These are phyloP conservation scores for Clitopilus hobsonii DNA, from an alignment of 768 basidiomycete genomes.

Conservation along the genomic window DNA sequence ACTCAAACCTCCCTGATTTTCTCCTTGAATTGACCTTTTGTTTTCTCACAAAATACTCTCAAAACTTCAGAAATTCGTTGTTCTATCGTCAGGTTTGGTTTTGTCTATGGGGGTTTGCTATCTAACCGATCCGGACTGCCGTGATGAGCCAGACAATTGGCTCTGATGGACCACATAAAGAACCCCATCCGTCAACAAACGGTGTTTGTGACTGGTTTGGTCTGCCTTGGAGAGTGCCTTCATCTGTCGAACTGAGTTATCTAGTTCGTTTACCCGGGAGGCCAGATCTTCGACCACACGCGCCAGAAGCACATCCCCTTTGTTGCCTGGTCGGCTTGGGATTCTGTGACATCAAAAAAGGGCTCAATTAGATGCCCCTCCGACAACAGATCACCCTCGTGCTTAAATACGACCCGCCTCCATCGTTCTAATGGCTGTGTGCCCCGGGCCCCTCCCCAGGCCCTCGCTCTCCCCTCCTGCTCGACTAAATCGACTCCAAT, in stretches of 20 bases:
- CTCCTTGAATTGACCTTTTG: too few species aligned
- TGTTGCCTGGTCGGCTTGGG: neutral
- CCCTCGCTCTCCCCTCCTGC: neutral
- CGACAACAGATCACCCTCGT: neutral
- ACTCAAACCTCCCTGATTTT: too few species aligned
- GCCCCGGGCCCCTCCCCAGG: conserved; percentile 1
- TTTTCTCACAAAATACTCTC: too few species aligned
- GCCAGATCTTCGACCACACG: neutral
- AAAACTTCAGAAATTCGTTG: too few species aligned
- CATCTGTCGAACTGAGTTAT: neutral
- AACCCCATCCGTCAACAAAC: neutral
- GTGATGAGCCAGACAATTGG: neutral
- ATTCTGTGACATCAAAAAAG: conserved; percentile 1
- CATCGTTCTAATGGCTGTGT: conserved; percentile 1
- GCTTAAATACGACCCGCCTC: neutral
- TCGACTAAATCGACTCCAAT: neutral
- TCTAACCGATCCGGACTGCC: neutral
- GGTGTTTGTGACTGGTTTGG: neutral
- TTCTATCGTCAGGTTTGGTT: too few species aligned
- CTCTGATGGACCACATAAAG: neutral
- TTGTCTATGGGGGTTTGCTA: neutral
- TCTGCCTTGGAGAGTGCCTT: neutral
- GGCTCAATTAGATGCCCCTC: neutral
- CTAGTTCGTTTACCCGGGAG: neutral
- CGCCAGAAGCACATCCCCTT: conserved; percentile 1